These are phyloP conservation scores for Ogataea hybrid DNA, from an alignment of 1,139 yeast genomes.

Conservation along the genomic window DNA sequence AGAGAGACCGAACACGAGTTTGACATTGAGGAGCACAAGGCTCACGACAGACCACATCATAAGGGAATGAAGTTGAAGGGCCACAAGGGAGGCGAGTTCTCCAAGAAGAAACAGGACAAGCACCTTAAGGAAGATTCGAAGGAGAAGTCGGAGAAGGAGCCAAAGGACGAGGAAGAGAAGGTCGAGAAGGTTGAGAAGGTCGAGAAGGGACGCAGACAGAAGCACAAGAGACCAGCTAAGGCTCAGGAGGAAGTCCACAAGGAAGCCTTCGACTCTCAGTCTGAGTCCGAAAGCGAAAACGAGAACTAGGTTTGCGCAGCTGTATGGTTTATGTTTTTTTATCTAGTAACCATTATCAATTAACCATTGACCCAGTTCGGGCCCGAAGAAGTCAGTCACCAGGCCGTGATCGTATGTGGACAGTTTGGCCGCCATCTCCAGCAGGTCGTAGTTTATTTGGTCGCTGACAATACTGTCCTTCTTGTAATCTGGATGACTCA, in stretches of 20 bases:
- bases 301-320: neutral
- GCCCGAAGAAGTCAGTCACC: slow-evolving; percentile 30
- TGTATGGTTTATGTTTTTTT: slow-evolving; percentile 3
- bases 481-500: slow-evolving; percentile 60
- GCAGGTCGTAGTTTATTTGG: slow-evolving; percentile 66
- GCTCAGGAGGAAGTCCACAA: too few species aligned
- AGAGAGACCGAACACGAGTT: neutral
- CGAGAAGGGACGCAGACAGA: too few species aligned
- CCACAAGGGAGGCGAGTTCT: too few species aligned
- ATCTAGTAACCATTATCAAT: slow-evolving; percentile 19
- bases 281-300: neutral
- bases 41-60: too few species aligned
- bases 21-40: too few species aligned
- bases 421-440: slow-evolving; percentile 42
- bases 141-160: neutral
- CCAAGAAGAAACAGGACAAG: neutral
- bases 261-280: neutral
- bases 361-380: slow-evolving; percentile 25
- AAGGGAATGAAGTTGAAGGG: too few species aligned
- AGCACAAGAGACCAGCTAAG: too few species aligned
- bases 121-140: neutral
- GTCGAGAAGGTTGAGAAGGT: too few species aligned
- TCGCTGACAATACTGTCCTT: slow-evolving; percentile 73
- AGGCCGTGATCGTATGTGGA: slow-evolving; percentile 26
- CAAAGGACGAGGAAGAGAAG: too few species aligned